Conservation (phyloP, 2,329 filamentous ascomycete genomes). For the Trichocomaceae sp. region DNA sequence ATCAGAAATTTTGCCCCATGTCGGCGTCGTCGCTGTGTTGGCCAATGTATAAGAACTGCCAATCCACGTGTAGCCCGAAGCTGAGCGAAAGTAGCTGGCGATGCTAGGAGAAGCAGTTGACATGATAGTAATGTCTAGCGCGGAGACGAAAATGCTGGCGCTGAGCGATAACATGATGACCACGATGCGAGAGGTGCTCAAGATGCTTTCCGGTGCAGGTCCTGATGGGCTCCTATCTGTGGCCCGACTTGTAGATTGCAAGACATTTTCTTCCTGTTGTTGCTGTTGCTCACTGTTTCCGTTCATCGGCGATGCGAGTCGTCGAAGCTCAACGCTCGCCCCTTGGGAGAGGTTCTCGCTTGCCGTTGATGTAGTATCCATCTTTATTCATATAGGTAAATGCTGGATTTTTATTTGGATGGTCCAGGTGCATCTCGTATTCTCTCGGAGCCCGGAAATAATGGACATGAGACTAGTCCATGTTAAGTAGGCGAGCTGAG, state of each 20-base stretch:
- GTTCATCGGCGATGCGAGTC: not conserved
- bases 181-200: conserved; percentile 2
- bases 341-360: not conserved
- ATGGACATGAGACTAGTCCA: not conserved
- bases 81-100: conserved; percentile 45
- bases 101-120: conserved; percentile 54
- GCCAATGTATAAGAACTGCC: conserved; percentile 47
- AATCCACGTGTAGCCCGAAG: conserved; percentile 48
- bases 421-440: not conserved
- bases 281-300: not conserved
- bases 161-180: conserved; percentile 17
- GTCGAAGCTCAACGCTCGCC: not conserved
- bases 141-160: conserved; percentile 17
- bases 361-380: not conserved
- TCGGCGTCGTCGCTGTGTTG: conserved; percentile 33
- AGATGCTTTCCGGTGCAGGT: not conserved
- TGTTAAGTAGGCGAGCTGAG: not conserved
- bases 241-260: not conserved
- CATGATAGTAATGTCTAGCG: conserved; percentile 43
- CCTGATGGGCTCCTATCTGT: not conserved
- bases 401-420: not conserved
- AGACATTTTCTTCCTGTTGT: not conserved
- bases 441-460: not conserved
- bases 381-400: not conserved
- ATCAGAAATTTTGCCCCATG: conserved; percentile 40